Evolutionary conservation across 441 rosid species (phyloP), one percentile per base, ranked within the genome.

Genomic region (Populus hybrid): DNA sequence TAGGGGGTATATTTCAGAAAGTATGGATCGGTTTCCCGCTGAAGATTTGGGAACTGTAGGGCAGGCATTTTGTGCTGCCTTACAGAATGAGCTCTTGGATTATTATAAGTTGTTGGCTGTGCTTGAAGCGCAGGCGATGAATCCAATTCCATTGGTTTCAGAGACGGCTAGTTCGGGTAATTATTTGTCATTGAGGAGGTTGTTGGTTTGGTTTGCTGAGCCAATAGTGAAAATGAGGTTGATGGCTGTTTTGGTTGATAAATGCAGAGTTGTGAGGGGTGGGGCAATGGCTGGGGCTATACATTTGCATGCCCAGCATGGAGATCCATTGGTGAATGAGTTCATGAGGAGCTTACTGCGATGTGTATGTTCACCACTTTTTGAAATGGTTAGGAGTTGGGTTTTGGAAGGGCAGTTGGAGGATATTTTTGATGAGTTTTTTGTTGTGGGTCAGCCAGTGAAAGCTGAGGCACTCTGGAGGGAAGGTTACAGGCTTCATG

Each of bases 381-480:
- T 95, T 69, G 98, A 95, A 84, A 93, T 95, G 98, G 99, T 95
- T 64, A 91, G 98, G 89, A 91, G 97, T 74, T 93, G 99, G 99
- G 99, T 93, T 81, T 84, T 95, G 83, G 99, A 95, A 86, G 99
- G 99, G 61, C 98, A 95, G 86, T 75, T 95, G 85, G 98, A 95
- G 78, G 99, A 95, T 81, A 88, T 89, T 77, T 95, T 89, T 69
- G 88, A 95, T 1, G 99, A 95, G 77, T 92, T 95, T 86, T 95
- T 95, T 84, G 75, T 93, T 6, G 92, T 93, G 54, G 88, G 95
- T 73, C 98, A 95, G 78, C 92, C 94, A 4, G 99, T 94, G 76
- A 94, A 93, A 83, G 97, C 93, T 18, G 97, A 93, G 81, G 89
- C 88, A 34, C 98, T 95, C 76, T 95, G 99, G 99, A 92, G 98